Base-by-base conservation (phyloP, 352 stramenopile species). In the Globisporangium perplexum region DNA sequence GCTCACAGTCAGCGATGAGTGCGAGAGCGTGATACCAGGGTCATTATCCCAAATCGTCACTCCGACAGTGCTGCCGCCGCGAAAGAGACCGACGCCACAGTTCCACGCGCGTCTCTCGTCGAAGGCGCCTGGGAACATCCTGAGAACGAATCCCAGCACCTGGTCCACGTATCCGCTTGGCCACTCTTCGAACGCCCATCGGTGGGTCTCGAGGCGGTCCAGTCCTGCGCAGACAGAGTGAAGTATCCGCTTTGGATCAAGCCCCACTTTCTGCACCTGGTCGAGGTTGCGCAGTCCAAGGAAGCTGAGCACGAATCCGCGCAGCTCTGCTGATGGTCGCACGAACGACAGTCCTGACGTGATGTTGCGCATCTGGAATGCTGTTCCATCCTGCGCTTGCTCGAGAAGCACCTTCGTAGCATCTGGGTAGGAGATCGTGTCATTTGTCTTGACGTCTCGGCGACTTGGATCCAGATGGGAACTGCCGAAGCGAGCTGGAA, bases 21-120 rank as follows among this genome's bases (percentile, higher is more conserved):
- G 67, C 2, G 81, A 90, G 2, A 90, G 47, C 6, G 81, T 92
- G 12, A 92, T 59, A 4, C 78, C 78, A 7, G 78, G 66, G 22
- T 92, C 81, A 41, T 92, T 92, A 45, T 92, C 81, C 78, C 79
- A 86, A n/a, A 90, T 64, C 26, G 62, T 92, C 28, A 90, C 69
- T 30, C 74, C 64, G 28, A 90, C 65, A 17, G 46, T 72, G 47
- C 50, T 77, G 7, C 35, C 51, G 4, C 70, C 65, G 20, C 66
- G 57, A 47, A 88, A 86, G 4, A 48, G 63, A 0, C 61, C 65
- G 55, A 76, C 69, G 0, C 78, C 81, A 22, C 81, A 92, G 35
- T 88, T 87, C 78, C 78, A 92, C 0, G 83, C 52, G 60, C 86
- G 77, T 1, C 78, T 57, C 14, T 80, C 63, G 7, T 62, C 60